Evolutionary conservation across 1,284 basidiomycete species (phyloP), one percentile per base, ranked within the genome.

Genomic region (Volvariella volvacea): DNA sequence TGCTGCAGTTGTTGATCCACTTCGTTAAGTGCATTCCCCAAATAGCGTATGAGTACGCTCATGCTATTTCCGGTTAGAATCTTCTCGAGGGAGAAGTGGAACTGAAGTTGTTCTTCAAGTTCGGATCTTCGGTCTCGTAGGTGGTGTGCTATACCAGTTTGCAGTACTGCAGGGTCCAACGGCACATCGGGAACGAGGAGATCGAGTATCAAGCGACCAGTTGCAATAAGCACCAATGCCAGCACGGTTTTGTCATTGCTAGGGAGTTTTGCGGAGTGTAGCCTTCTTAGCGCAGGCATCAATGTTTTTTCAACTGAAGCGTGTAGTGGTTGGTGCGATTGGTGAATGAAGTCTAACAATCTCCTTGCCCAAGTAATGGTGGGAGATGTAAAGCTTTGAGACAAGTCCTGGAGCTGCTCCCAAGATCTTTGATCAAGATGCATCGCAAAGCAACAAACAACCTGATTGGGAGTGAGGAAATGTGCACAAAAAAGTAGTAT

Each of bases 171-270:
- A 7, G 95, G 95, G 60, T 99, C 96, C 43, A 98, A 67, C 1
- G 94, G 92, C 3, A 83, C 68, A 56, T 91, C 79, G 0, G 96
- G 93, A 39, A 98, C 73, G 58, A 88, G 88, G n/a, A 95, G 71
- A 1, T 80, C 68, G 14, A 91, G 58, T 22, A 89, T 61, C 42
- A 78, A 55, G 22, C 70, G 68, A 39, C 82, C 77, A 21, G 90
- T 58, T 0, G 71, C 74, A 34, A 93, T 67, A 82, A 84, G 96
- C 39, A 66, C 76, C 44, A 62, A 59, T 3, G 83, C 87, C 10
- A 85, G 53, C 6, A 12, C 25, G n/a, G n/a, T 28, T 28, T 12
- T 12, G 25, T 28, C 6, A 12, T 28, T 28, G 25, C 25, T 6
- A 12, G 25, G 25, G 6, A 12, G 12, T 6, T 6, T 12, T 12